These are phyloP conservation scores for Penicillium sp. DNA, from an alignment of 2,329 filamentous ascomycete species.

Conservation along the genomic window DNA sequence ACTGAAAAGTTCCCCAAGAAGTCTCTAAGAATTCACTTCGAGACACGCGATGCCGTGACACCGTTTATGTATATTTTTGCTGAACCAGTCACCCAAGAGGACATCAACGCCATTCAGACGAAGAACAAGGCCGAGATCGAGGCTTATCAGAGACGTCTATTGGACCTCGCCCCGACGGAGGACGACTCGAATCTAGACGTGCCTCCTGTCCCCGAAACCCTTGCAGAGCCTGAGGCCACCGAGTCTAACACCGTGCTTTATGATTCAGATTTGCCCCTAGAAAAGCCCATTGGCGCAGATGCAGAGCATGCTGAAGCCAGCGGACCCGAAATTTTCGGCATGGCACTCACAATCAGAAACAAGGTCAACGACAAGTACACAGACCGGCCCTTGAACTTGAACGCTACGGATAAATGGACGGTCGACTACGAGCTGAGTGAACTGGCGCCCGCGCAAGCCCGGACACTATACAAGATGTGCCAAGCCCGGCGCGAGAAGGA, in stretches of 20 bases:
- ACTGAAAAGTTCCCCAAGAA: slow-evolving; percentile 69
- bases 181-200: slow-evolving; percentile 8
- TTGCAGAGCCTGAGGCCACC: not conserved
- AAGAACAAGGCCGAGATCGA: slow-evolving; percentile 63
- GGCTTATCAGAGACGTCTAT: slow-evolving; percentile 60
- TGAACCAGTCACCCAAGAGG: slow-evolving; percentile 71
- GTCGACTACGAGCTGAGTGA: slow-evolving; percentile 77
- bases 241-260: no score
- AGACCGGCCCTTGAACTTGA: slow-evolving; percentile 56
- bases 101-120: slow-evolving; percentile 72
- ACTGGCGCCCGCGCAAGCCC: slow-evolving; percentile 48
- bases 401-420: slow-evolving; percentile 57
- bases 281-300: no score
- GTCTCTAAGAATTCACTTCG: slow-evolving; percentile 77
- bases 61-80: slow-evolving; percentile 87
- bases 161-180: slow-evolving; percentile 32
- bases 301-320: no score
- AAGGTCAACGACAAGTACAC: slow-evolving; percentile 66
- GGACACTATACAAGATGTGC: slow-evolving; percentile 55
- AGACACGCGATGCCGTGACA: slow-evolving; percentile 61
- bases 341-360: slow-evolving; percentile 71
- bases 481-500: slow-evolving; percentile 55
- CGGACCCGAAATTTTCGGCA: slow-evolving; percentile 54
- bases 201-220: slow-evolving; percentile 16
- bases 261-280: no score